Evolutionary conservation across 345 rosid genomes (phyloP).

Genomic region (Raphanus sativus): DNA sequence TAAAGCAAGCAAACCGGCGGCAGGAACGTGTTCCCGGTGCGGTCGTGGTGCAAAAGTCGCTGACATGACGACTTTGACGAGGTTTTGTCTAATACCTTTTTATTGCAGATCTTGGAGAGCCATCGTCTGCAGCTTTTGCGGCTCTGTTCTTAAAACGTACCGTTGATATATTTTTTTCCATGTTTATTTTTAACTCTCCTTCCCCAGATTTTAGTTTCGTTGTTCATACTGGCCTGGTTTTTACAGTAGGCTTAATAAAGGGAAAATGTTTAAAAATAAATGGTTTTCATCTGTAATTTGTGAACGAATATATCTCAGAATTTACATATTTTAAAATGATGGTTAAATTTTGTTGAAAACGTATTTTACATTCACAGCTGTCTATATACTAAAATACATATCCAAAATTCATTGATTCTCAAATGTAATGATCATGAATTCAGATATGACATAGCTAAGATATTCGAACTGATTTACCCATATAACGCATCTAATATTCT

Average conservation of each 20-base stretch:
- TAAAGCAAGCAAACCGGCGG: slow-evolving; percentile 60
- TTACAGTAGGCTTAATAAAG: background rate
- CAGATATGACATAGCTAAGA: background rate
- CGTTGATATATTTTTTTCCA: slow-evolving; percentile 29
- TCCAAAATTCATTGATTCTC: background rate
- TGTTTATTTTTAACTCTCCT: background rate
- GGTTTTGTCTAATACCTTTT: slow-evolving; percentile 64
- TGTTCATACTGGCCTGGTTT: background rate
- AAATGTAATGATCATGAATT: background rate
- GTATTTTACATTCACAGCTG: background rate
- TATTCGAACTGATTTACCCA: background rate
- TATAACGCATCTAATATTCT: background rate
- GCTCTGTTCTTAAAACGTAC: slow-evolving; percentile 64
- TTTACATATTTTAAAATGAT: background rate
- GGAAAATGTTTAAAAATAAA: background rate
- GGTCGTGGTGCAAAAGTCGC: slow-evolving; percentile 61
- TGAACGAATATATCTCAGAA: background rate
- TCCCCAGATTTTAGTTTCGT: background rate
- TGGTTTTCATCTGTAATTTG: background rate
- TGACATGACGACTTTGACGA: slow-evolving; percentile 62
- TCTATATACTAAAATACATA: background rate
- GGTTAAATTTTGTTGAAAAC: background rate
- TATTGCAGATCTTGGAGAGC: slow-evolving; percentile 68
- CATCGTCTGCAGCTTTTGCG: slow-evolving; percentile 64
- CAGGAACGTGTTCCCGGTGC: slow-evolving; percentile 63